These are phyloP conservation scores for Trametes cubensis DNA, from an alignment of 768 basidiomycete genomes.

Conservation along the genomic window DNA sequence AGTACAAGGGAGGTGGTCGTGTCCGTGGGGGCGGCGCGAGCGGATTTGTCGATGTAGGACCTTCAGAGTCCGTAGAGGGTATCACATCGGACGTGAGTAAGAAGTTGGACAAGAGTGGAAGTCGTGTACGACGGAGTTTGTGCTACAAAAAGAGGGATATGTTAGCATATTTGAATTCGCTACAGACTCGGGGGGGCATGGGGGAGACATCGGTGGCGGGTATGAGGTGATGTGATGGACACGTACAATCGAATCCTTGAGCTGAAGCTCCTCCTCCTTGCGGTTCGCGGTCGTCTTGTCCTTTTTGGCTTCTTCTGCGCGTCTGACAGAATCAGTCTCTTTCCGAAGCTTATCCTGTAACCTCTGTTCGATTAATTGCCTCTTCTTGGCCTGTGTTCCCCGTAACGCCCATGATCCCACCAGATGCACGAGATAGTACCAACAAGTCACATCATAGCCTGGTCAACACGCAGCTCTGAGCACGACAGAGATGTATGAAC, in stretches of 20 bases:
- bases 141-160: constrained; percentile 44
- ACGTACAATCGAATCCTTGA: constrained; percentile 81
- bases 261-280: constrained; percentile 80
- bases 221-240: neutral
- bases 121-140: constrained; percentile 69
- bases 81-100: constrained; percentile 74
- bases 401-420: neutral
- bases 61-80: constrained; percentile 38
- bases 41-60: constrained; percentile 35
- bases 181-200: neutral
- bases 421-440: neutral
- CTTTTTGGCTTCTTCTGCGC: constrained; percentile 85
- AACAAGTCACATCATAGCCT: constrained; percentile 1
- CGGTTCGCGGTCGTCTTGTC: constrained; percentile 75
- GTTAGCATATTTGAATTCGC: neutral
- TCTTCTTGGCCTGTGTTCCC: constrained; percentile 70
- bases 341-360: constrained; percentile 82
- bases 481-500: constrained; percentile 20
- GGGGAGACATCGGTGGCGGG: neutral
- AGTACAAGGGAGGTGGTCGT: constrained; percentile 78
- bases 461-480: neutral
- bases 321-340: constrained; percentile 85
- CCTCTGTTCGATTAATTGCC: constrained; percentile 81
- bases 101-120: constrained; percentile 77
- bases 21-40: constrained; percentile 54